These are phyloP conservation scores for Yamadazyma akitaensis DNA, from an alignment of 805 yeast genomes.

Conservation along the genomic window DNA sequence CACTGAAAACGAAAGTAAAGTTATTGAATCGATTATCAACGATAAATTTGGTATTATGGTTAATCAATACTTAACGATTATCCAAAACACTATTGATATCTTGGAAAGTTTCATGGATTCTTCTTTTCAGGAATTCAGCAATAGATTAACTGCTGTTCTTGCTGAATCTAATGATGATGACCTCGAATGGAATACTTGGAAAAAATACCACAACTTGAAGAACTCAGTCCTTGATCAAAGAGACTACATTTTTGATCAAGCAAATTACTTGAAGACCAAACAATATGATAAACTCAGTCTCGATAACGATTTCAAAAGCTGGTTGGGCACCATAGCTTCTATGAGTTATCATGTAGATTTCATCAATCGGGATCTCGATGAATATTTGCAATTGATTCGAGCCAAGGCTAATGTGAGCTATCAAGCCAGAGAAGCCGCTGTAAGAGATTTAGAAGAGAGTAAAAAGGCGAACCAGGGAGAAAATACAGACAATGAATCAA, in stretches of 20 bases:
- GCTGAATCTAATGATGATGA: slow-evolving; percentile 17
- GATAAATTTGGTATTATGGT: slow-evolving; percentile 26
- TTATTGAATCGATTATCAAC: slow-evolving; percentile 24
- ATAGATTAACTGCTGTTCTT: slow-evolving; percentile 44
- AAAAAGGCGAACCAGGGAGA: slow-evolving; percentile 14
- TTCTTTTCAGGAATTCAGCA: slow-evolving; percentile 61
- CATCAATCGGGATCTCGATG: slow-evolving; percentile 57
- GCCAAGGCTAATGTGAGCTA: slow-evolving; percentile 44
- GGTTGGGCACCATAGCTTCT: slow-evolving; percentile 35
- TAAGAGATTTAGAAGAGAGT: slow-evolving; percentile 13
- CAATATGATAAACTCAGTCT: slow-evolving; percentile 13
- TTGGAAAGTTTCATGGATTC: slow-evolving; percentile 74
- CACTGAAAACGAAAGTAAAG: slow-evolving; percentile 19
- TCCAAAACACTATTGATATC: slow-evolving; percentile 54
- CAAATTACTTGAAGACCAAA: slow-evolving; percentile 18
- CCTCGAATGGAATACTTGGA: slow-evolving; percentile 53
- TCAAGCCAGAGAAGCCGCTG: slow-evolving; percentile 33
- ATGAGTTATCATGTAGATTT: slow-evolving; percentile 46
- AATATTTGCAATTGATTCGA: slow-evolving; percentile 44
- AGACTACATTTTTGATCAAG: slow-evolving; percentile 42
- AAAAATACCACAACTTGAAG: slow-evolving; percentile 54
- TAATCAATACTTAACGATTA: slow-evolving; percentile 26
- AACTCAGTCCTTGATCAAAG: slow-evolving; percentile 52
- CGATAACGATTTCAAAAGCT: slow-evolving; percentile 36
- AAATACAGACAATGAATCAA: slow-evolving; percentile 55